Conservation (phyloP, 495 filamentous ascomycete species). For the Aspergillus egyptiacus region DNA sequence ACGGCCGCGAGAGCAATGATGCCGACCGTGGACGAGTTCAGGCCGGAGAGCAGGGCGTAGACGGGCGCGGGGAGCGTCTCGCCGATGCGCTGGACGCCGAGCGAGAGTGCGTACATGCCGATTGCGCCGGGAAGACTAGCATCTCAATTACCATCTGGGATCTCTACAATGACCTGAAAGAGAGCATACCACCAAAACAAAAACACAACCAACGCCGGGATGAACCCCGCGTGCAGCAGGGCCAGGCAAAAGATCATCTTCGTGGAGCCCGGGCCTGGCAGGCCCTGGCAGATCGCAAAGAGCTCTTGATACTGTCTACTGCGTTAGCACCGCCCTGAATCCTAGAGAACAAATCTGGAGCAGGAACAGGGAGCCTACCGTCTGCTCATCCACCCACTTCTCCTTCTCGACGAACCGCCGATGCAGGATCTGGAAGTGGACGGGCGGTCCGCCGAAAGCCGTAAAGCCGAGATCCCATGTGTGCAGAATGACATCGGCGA, state of each 20-base stretch:
- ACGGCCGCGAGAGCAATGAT: constrained; percentile 75
- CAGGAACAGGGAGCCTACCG: too few species aligned
- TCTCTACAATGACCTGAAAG: background rate
- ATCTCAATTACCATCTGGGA: background rate
- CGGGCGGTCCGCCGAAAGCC: constrained; percentile 64
- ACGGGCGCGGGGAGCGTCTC: constrained; percentile 57
- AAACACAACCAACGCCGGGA: constrained; percentile 58
- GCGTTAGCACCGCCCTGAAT: too few species aligned
- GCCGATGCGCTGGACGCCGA: constrained; percentile 59
- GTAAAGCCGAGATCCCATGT: constrained; percentile 69
- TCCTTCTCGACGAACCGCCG: constrained; percentile 58
- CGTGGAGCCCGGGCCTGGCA: constrained; percentile 70
- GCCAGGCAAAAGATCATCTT: constrained; percentile 77
- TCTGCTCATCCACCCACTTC: constrained; percentile 71
- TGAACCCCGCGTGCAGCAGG: constrained; percentile 57
- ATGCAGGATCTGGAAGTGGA: constrained; percentile 66
- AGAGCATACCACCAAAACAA: constrained; percentile 59
- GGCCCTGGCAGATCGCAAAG: constrained; percentile 70
- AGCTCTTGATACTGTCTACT: constrained; percentile 73
- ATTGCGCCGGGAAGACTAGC: constrained; percentile 65
- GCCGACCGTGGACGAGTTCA: constrained; percentile 75
- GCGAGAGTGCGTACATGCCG: constrained; percentile 66
- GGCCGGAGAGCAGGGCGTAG: constrained; percentile 70
- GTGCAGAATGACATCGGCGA: constrained; percentile 36
- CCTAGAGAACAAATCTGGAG: too few species aligned